These are phyloP conservation scores for Fusarium mundagurra DNA, from an alignment of 2,329 filamentous ascomycete species.

Conservation along the genomic window DNA sequence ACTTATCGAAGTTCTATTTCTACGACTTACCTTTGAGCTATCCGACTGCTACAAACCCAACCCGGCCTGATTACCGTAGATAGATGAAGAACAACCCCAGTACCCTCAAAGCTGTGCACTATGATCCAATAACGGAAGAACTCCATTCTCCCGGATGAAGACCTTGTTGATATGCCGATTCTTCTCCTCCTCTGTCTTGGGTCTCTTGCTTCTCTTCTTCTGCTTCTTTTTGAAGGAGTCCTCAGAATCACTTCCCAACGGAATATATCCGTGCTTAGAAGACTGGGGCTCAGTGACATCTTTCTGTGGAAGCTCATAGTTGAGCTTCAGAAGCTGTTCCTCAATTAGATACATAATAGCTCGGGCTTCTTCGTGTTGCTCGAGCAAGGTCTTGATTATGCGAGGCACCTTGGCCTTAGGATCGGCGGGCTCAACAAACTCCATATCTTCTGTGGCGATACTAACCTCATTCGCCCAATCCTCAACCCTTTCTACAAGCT, in stretches of 20 bases:
- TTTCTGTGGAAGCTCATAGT: neutral
- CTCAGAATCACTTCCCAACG: neutral
- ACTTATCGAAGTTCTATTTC: neutral
- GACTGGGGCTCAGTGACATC: accelerated
- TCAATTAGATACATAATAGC: neutral
- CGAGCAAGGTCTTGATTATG: neutral
- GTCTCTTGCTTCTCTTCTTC: neutral
- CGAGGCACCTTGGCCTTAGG: neutral
- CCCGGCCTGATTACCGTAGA: neutral
- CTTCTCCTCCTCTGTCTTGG: constrained; percentile 3
- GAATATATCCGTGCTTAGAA: neutral
- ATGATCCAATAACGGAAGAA: neutral
- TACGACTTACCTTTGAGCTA: neutral
- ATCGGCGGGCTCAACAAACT: neutral
- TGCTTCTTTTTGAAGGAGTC: neutral
- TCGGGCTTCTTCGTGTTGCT: neutral
- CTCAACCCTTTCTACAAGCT: neutral
- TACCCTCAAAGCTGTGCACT: neutral
- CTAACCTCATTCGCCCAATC: neutral
- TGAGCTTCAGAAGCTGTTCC: neutral
- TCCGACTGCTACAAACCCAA: no score
- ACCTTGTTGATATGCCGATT: constrained; percentile 14
- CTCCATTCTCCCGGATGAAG: neutral
- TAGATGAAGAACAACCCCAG: neutral
- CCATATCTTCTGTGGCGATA: neutral